Conservation (phyloP, 2,329 filamentous ascomycete species). For the Alternaria longipes region DNA sequence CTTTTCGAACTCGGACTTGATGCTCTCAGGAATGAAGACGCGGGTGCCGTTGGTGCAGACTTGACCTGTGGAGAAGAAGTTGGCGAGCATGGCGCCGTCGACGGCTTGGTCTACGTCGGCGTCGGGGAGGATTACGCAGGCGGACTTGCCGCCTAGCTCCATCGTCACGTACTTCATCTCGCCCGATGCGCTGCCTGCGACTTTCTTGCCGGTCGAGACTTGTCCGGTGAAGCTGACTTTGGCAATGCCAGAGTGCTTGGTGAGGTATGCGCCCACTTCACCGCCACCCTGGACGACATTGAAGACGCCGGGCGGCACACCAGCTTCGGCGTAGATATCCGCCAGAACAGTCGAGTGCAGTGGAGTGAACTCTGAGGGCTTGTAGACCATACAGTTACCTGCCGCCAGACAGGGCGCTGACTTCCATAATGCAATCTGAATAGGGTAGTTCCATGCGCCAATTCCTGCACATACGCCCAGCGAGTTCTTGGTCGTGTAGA, state of each 20-base stretch:
- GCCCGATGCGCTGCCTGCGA: conserved; percentile 76
- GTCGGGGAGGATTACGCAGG: conserved; percentile 81
- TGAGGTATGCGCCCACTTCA: conserved; percentile 78
- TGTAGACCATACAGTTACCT: conserved; percentile 91
- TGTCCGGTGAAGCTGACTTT: conserved; percentile 94
- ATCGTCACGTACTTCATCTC: conserved; percentile 92
- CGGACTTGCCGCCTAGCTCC: conserved; percentile 90
- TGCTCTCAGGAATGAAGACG: conserved; percentile 76
- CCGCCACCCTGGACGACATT: conserved; percentile 86
- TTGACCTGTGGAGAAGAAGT: conserved; percentile 90
- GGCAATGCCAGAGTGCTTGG: conserved; percentile 74
- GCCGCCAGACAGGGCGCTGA: conserved; percentile 85
- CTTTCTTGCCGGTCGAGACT: conserved; percentile 82
- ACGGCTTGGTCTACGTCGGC: conserved; percentile 82
- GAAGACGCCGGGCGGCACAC: conserved; percentile 83
- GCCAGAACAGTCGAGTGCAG: conserved; percentile 81
- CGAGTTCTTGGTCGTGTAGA: conserved; percentile 83
- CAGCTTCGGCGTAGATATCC: conserved; percentile 79
- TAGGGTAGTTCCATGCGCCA: conserved; percentile 91
- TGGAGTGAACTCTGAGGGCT: conserved; percentile 86
- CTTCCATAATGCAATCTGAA: conserved; percentile 91
- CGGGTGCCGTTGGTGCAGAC: conserved; percentile 93
- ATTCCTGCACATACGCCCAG: conserved; percentile 87
- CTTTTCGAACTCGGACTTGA: conserved; percentile 75
- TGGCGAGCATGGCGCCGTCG: conserved; percentile 90